Evolutionary conservation across 2,329 filamentous ascomycete species (phyloP).

Genomic region (Macrophomina tecta): DNA sequence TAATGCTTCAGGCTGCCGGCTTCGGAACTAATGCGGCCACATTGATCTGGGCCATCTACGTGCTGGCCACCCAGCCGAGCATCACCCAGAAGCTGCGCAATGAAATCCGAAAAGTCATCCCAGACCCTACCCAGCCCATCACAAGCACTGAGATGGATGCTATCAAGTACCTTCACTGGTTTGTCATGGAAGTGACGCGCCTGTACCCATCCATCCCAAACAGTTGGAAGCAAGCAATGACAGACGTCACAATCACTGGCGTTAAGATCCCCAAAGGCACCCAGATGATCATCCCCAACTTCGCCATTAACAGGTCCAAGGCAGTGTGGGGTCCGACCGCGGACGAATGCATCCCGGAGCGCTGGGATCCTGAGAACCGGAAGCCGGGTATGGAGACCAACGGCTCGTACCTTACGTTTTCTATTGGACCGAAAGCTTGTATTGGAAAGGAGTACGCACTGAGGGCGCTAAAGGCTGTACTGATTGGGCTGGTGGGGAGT

Average conservation of each 20-base stretch:
- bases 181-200: constrained; percentile 3
- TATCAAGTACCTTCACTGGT: neutral
- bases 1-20: neutral
- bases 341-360: neutral
- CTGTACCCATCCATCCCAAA: constrained; percentile 6
- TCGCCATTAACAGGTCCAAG: neutral
- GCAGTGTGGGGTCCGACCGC: neutral
- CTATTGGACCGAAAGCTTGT: neutral
- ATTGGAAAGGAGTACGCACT: constrained; percentile 8
- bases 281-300: neutral
- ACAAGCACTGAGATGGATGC: neutral
- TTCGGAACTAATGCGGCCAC: neutral
- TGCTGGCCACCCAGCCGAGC: neutral
- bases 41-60: constrained; percentile 12
- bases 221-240: constrained; percentile 1
- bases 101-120: neutral
- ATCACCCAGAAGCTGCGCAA: neutral
- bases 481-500: neutral
- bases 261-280: neutral
- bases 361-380: neutral
- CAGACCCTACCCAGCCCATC: neutral
- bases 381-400: constrained; percentile 6
- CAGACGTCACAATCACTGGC: neutral
- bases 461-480: neutral
- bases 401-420: neutral